A percentile compares a stretch with the other conserved stretches of the same genome.
Evolutionary conservation across 2,329 filamentous ascomycete genomes (phyloP).

Genomic region (Scopulariopsis brevicaulis): DNA sequence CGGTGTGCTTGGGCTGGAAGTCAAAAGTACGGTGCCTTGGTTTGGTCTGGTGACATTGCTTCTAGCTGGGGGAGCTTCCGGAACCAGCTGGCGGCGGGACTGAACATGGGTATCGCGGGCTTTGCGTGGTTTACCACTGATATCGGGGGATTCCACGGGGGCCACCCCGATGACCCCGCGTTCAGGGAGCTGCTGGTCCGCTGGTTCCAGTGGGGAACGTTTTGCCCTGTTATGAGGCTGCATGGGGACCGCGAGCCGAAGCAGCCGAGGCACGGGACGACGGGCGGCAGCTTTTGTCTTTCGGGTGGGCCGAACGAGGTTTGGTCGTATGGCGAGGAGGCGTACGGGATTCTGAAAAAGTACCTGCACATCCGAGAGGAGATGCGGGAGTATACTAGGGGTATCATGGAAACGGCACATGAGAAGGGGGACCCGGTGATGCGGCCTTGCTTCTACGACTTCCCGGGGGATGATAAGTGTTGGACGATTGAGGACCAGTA

Average conservation of each 20-base stretch:
- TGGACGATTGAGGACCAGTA: slow-evolving; percentile 53
- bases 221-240: slow-evolving; percentile 56
- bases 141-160: slow-evolving; percentile 59
- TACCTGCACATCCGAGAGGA: slow-evolving; percentile 48
- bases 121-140: slow-evolving; percentile 62
- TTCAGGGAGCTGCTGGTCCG: slow-evolving; percentile 54
- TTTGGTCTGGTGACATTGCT: slow-evolving; percentile 59
- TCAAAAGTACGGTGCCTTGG: slow-evolving; percentile 52
- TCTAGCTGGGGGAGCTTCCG: slow-evolving; percentile 49
- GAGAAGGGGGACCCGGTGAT: slow-evolving; percentile 50
- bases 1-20: slow-evolving; percentile 39
- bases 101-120: slow-evolving; percentile 55
- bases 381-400: slow-evolving; percentile 44
- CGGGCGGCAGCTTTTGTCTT: slow-evolving; percentile 26
- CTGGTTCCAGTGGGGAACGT: slow-evolving; percentile 61
- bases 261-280: slow-evolving; percentile 19
- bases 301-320: slow-evolving; percentile 50
- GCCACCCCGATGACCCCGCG: slow-evolving; percentile 37
- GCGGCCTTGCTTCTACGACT: slow-evolving; percentile 51
- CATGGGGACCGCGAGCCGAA: slow-evolving; percentile 55
- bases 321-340: slow-evolving; percentile 52
- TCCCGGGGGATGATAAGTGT: slow-evolving; percentile 36
- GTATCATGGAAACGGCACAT: slow-evolving; percentile 48
- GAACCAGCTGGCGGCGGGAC: slow-evolving; percentile 48
- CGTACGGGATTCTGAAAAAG: slow-evolving; percentile 47